Percentiles rank a stretch among this genome's conserved stretches.
phyloP scores from a whole-genome alignment of 768 basidiomycete genomes.

The Leccinum imitatum region DNA sequence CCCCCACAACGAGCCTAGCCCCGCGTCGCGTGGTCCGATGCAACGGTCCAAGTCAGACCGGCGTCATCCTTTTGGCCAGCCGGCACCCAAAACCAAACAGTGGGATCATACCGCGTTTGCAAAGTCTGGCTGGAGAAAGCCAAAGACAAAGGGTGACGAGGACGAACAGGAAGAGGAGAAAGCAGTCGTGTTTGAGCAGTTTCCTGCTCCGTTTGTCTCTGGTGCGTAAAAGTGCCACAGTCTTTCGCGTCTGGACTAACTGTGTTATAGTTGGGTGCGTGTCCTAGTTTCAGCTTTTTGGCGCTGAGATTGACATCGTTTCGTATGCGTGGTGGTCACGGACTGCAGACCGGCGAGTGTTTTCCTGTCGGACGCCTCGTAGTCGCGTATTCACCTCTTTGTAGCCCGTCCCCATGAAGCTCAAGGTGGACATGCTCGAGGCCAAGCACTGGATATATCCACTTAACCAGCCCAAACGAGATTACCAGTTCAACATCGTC shows the following conservation, averaged over 20 bases:
- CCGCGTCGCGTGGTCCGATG: constrained; percentile 34
- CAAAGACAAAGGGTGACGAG: constrained; percentile 53
- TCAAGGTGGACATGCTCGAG: constrained; percentile 72
- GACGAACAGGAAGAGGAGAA: constrained; percentile 57
- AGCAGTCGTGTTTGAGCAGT: constrained; percentile 73
- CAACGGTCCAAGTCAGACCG: constrained; percentile 44
- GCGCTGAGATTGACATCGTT: constrained; percentile 6
- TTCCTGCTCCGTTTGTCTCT: constrained; percentile 74
- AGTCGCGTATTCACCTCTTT: constrained; percentile 2
- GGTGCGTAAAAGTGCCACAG: constrained; percentile 42
- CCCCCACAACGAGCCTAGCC: constrained; percentile 31
- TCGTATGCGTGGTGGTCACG: neutral
- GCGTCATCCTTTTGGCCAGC: constrained; percentile 49
- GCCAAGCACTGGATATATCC: constrained; percentile 91
- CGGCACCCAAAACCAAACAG: constrained; percentile 66
- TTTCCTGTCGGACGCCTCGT: too few relatives aligned
- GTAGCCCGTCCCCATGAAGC: constrained; percentile 76
- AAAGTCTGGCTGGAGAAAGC: constrained; percentile 67
- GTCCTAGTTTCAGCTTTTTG: neutral
- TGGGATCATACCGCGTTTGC: constrained; percentile 94
- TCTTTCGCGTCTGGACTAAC: constrained; percentile 11
- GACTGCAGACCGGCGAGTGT: constrained; percentile 33
- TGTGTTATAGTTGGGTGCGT: constrained; percentile 53
- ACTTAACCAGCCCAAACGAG: constrained; percentile 80
- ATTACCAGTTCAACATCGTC: constrained; percentile 95